phyloP scores from a whole-genome alignment of 1,284 basidiomycete genomes.

The Vanrija sp. region DNA sequence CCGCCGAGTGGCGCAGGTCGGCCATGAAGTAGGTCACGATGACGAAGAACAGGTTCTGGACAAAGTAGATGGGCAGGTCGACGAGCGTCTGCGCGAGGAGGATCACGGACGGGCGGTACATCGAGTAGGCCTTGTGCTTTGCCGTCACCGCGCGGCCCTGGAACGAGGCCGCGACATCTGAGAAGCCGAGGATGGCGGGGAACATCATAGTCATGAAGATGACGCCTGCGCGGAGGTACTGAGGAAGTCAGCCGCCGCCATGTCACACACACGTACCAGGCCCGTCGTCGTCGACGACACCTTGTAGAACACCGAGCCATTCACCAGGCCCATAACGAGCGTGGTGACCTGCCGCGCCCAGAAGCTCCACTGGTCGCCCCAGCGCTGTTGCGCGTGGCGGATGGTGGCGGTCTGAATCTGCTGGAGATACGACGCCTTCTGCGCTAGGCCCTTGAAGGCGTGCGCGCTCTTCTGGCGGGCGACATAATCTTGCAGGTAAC shows the following conservation, averaged over 20 bases:
- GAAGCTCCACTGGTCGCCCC: constrained; percentile 30
- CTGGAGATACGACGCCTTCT: constrained; percentile 28
- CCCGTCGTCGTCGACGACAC: constrained; percentile 61
- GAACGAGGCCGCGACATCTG: constrained; percentile 71
- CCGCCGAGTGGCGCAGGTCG: constrained; percentile 26
- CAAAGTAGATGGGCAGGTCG: constrained; percentile 49
- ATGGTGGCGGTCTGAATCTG: constrained; percentile 38
- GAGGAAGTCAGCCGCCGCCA: not conserved
- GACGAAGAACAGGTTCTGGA: constrained; percentile 47
- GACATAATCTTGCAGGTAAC: constrained; percentile 16
- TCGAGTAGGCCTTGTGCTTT: constrained; percentile 51
- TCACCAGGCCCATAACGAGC: constrained; percentile 43
- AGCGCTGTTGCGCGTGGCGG: constrained; percentile 42
- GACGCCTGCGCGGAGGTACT: constrained; percentile 65
- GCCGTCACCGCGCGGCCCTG: constrained; percentile 67
- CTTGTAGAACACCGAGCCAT: constrained; percentile 71
- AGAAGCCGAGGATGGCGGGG: constrained; percentile 53
- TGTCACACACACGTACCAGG: constrained; percentile 57
- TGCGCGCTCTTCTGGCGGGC: constrained; percentile 25
- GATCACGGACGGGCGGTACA: constrained; percentile 48
- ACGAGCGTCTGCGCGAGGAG: constrained; percentile 66
- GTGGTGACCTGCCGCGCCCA: constrained; percentile 41
- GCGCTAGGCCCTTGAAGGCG: constrained; percentile 17
- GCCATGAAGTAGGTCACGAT: constrained; percentile 47
- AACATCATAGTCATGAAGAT: constrained; percentile 51